phyloP scores from a whole-genome alignment of 805 yeast species.

The Saturnispora silvae region DNA sequence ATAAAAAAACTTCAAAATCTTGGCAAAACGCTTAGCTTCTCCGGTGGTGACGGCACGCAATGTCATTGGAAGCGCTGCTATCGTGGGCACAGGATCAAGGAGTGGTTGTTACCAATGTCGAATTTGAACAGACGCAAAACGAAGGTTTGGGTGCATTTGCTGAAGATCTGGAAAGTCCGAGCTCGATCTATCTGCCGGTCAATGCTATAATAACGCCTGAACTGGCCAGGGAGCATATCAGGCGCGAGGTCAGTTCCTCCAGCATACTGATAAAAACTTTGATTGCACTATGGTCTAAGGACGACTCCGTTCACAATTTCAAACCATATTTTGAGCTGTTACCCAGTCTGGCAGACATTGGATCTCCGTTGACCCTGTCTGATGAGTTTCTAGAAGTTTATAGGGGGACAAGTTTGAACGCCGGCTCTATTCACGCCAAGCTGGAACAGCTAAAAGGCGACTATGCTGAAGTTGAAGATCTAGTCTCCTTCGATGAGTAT shows the following conservation, averaged over 20 bases:
- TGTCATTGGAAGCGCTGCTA: conserved; percentile 1
- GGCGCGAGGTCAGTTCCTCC: conserved; percentile 4
- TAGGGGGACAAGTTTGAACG: conserved; percentile 42
- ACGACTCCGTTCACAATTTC: not conserved
- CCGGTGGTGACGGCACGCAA: no score
- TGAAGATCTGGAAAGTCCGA: not conserved
- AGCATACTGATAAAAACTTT: conserved; percentile 7
- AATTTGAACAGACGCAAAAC: conserved; percentile 16
- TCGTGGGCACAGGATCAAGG: conserved; percentile 4
- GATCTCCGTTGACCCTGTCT: conserved; percentile 57
- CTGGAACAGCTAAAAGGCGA: conserved; percentile 38
- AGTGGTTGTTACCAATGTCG: not conserved
- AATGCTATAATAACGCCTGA: conserved; percentile 18
- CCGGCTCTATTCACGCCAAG: conserved; percentile 42
- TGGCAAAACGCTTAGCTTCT: no score
- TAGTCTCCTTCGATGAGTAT: conserved; percentile 40
- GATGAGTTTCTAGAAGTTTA: conserved; percentile 30
- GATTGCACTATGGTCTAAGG: conserved; percentile 13
- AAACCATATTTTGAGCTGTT: conserved; percentile 37
- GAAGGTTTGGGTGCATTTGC: conserved; percentile 27
- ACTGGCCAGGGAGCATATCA: conserved; percentile 14
- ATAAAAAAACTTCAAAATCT: no score
- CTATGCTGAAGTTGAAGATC: conserved; percentile 28
- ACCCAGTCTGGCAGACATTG: conserved; percentile 35
- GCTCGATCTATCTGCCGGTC: conserved; percentile 14